Evolutionary conservation across 2,329 filamentous ascomycete species (phyloP).

Genomic region (Aspergillus sp.): DNA sequence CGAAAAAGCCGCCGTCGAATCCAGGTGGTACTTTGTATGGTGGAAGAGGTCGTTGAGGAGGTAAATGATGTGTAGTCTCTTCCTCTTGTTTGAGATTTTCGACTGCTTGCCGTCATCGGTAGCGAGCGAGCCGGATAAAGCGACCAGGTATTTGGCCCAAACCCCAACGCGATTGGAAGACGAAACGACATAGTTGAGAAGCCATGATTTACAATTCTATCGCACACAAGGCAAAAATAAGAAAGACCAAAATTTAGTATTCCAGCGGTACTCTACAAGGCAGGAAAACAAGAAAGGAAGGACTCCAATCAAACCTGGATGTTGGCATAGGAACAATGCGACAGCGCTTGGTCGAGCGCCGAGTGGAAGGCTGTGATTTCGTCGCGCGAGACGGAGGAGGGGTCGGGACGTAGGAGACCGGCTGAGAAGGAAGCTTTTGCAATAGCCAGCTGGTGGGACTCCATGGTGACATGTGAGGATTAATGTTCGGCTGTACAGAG

Average conservation of each 20-base stretch:
- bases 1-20: conserved; percentile 36
- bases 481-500: neutral
- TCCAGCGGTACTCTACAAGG: conserved; percentile 15
- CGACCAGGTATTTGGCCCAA: conserved; percentile 68
- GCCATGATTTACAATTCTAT: conserved; percentile 85
- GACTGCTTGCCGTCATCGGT: conserved; percentile 20
- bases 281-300: conserved; percentile 10
- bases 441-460: conserved; percentile 65
- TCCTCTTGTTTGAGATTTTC: conserved; percentile 55
- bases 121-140: conserved; percentile 57
- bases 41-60: conserved; percentile 72
- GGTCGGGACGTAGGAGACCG: conserved; percentile 66
- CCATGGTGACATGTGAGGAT: conserved; percentile 42
- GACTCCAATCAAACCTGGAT: conserved; percentile 70
- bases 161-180: conserved; percentile 60
- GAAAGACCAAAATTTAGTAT: conserved; percentile 29
- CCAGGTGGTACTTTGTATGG: conserved; percentile 53
- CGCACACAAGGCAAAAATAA: conserved; percentile 11
- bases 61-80: conserved; percentile 69
- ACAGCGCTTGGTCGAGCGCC: conserved; percentile 57
- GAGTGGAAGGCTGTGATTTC: conserved; percentile 64
- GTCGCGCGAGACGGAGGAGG: conserved; percentile 60
- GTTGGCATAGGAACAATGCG: conserved; percentile 69
- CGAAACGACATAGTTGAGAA: conserved; percentile 62
- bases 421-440: conserved; percentile 73